Base-by-base conservation (phyloP, 75 land plant species). In the Ceratopteris richardii region DNA sequence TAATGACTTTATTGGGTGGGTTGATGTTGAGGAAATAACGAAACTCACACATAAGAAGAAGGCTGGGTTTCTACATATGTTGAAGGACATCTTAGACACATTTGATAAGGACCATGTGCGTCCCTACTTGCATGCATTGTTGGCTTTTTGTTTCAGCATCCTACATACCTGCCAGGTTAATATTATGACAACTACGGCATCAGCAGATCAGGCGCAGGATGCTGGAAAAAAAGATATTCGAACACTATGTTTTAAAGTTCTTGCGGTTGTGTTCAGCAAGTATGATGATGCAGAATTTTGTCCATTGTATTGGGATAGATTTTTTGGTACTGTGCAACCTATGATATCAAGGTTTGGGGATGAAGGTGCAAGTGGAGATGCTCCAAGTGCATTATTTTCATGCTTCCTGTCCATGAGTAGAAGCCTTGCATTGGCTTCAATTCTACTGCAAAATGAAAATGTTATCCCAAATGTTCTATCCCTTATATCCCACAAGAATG, bases 381-480 rank as follows among this genome's bases (percentile, higher is more conserved):
- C 69, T 37, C 96, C 96, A n/a, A 84, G 90, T 52, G 82, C 96
- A 14, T 64, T 95, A 42, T 82, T 90, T 31, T 71, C 81, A 31
- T 95, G 99, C 67, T 84, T 95, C 62, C 41, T 95, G 36, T 75
- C 88, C 16, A 95, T 95, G 91, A 84, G 91, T 31, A 55, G 66
- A 62, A 86, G 81, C 65, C 56, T 63, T 50, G 58, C 60, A 7
- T 68, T 90, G 31, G 92, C 82, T 19, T 64, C 88, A 17, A 59
- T 83, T 2, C 66, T 95, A 48, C 59, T 33, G 36, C 77, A 69
- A 57, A 80, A 89, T 48, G 51, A 59, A 33, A 54, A 59, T 28
- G 63, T 90, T 42, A 74, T 95, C 23, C 80, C 91, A 29, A 83
- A 75, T 48, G 76, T 95, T 23, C 61, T 95, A 40, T 68, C 83